These are phyloP conservation scores for Diatrype stigma DNA, from an alignment of 2,329 filamentous ascomycete species.

Conservation along the genomic window DNA sequence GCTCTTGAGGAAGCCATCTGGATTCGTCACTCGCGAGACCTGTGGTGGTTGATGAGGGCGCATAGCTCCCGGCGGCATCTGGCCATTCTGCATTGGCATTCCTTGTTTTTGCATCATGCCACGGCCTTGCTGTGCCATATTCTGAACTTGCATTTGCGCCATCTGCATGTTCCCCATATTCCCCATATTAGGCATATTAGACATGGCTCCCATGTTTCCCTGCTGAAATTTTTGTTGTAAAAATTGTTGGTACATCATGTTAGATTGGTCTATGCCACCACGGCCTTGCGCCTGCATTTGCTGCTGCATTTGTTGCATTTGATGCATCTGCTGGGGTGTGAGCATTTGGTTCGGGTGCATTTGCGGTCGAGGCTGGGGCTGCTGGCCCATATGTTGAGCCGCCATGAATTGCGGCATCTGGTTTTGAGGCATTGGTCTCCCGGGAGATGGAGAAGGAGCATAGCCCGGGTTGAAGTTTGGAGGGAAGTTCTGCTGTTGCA, in stretches of 20 bases:
- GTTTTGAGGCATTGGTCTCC: constrained; percentile 49
- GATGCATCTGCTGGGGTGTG: constrained; percentile 39
- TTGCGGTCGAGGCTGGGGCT: constrained; percentile 33
- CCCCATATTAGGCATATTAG: background rate
- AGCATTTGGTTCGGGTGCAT: constrained; percentile 33
- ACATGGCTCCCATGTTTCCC: constrained; percentile 23
- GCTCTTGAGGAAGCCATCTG: constrained; percentile 71
- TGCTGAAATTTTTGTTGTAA: constrained; percentile 73
- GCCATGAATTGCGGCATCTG: constrained; percentile 24
- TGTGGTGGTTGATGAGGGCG: constrained; percentile 43
- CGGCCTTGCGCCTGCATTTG: constrained; percentile 41
- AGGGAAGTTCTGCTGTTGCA: constrained; percentile 54
- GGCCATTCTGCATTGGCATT: constrained; percentile 51
- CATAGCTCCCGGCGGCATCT: constrained; percentile 46
- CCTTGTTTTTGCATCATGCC: constrained; percentile 52
- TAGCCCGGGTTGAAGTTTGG: constrained; percentile 58
- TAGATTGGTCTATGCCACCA: constrained; percentile 64
- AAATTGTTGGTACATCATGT: constrained; percentile 77
- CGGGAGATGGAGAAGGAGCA: constrained; percentile 51
- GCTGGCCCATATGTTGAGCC: constrained; percentile 33
- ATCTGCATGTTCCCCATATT: constrained; percentile 39
- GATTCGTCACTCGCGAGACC: constrained; percentile 41
- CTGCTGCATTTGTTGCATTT: constrained; percentile 39
- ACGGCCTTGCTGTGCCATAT: constrained; percentile 35
- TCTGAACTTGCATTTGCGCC: constrained; percentile 48